Base-by-base conservation (phyloP, 768 basidiomycete genomes). In the Imleria badia region DNA sequence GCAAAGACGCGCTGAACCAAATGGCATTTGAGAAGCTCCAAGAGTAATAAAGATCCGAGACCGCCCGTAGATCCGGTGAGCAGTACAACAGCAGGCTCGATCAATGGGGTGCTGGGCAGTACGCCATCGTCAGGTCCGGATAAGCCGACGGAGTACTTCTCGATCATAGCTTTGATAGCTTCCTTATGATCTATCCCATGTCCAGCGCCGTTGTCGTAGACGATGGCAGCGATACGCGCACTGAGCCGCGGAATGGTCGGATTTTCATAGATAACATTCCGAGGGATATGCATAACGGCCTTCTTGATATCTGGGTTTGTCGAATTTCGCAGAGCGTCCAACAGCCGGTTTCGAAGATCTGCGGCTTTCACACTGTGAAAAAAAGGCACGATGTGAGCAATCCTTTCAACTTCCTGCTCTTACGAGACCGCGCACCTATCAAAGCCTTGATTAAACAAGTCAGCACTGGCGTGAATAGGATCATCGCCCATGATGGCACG, bases 31-130 rank as follows among this genome's bases (percentile, higher is more conserved):
- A 73, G 47, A 9, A 78, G 67, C 8, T 60, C 52, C 0, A 60
- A 64, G 9, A 76, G 69, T 5, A 76, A 51, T 42, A 73, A 66
- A 1, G 72, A 70, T 13, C 77, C 77, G 4, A 78, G 64, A n/a
- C 64, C 68, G 3, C 76, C 76, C 1, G 77, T 78, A 6, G 70
- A 66, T 11, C 76, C 76, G 0, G 76, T 78, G 31, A 78, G 55
- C 9, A 75, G 58, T 1, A 78, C 70, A 0, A 71, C 70, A 0
- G 60, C 60, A 13, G 48, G 44, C 15, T 60, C 57, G 11, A 36
- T 33, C 11, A 14, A 19, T 15, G 45, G 46, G 35, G 30, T 53
- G 19, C 39, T 58, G 5, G 46, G 54, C 20, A 57, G 38, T n/a
- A 61, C 22, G 13, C 56, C 57, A n/a, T 60, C 58, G 1, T 29